These are phyloP conservation scores for Hura crepitans DNA, from an alignment of 441 rosid species.

Conservation along the genomic window DNA sequence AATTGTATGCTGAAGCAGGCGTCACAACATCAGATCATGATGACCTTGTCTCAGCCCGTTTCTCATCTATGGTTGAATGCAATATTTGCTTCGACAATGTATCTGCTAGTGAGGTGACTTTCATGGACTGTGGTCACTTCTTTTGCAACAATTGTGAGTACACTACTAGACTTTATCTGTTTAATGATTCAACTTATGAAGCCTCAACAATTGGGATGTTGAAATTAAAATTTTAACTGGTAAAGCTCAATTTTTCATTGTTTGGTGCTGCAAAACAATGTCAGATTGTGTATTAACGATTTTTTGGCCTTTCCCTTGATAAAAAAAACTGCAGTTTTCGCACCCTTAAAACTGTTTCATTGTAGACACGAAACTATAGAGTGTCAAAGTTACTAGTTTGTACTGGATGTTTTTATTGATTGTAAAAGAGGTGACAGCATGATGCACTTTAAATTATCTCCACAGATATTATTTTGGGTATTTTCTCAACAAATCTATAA, in stretches of 20 bases:
- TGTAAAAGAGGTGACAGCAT: neutral
- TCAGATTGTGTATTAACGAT: neutral
- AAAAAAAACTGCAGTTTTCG: too few species aligned
- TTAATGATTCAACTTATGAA: too few species aligned
- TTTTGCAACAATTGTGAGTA: constrained; percentile 59
- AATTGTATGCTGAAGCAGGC: constrained; percentile 44
- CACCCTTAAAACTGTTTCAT: neutral
- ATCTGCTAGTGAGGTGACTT: constrained; percentile 29
- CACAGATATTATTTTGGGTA: neutral
- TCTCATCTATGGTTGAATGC: constrained; percentile 31
- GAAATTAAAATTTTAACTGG: neutral
- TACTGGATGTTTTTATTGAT: neutral
- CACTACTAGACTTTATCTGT: neutral
- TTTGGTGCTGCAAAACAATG: neutral
- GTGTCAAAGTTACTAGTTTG: neutral
- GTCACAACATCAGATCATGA: constrained; percentile 28
- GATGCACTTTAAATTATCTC: neutral
- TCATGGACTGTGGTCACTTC: constrained; percentile 55
- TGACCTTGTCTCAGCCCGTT: neutral
- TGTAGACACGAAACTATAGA: neutral
- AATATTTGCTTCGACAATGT: constrained; percentile 49
- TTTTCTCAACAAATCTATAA: neutral
- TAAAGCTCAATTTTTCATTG: too few species aligned
- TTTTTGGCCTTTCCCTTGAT: neutral
- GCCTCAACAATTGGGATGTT: too few species aligned